These are phyloP conservation scores for Rickenella mellea DNA, from an alignment of 768 basidiomycete species.

Conservation along the genomic window DNA sequence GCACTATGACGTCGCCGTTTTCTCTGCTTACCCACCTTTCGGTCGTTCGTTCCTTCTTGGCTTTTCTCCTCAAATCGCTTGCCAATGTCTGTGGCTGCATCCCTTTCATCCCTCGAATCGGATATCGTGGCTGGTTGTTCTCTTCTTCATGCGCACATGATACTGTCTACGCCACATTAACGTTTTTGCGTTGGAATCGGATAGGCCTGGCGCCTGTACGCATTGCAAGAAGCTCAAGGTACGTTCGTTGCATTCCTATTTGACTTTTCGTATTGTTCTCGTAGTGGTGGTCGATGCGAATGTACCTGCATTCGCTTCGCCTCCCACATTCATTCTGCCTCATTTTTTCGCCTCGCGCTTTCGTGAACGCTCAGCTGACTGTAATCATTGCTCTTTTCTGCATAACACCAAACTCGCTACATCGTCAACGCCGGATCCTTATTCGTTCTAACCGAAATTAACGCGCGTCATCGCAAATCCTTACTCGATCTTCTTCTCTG, in stretches of 20 bases:
- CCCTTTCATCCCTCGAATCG: no score
- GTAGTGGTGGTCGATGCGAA: no score
- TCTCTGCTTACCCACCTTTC: constrained; percentile 3
- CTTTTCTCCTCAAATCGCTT: no score
- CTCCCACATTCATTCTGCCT: background rate
- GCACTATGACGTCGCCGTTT: constrained; percentile 5
- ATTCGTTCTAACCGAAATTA: no score
- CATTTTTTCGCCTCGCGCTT: background rate
- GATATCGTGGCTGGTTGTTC: no score
- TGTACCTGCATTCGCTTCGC: background rate
- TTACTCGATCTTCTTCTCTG: background rate
- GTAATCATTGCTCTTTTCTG: background rate
- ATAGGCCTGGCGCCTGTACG: constrained; percentile 72
- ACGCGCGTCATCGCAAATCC: no score
- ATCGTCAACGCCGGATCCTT: no score
- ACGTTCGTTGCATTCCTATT: constrained; percentile 21
- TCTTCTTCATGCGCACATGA: no score
- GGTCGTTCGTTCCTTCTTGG: background rate
- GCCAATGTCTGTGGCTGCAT: no score
- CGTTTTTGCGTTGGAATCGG: background rate
- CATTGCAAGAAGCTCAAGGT: constrained; percentile 88
- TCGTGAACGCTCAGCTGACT: background rate
- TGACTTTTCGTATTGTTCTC: constrained; percentile 8
- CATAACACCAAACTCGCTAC: background rate
- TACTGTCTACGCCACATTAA: no score